Base-by-base conservation (phyloP, 164 flowering plant genomes). In the Magnolia changhungtana region DNA sequence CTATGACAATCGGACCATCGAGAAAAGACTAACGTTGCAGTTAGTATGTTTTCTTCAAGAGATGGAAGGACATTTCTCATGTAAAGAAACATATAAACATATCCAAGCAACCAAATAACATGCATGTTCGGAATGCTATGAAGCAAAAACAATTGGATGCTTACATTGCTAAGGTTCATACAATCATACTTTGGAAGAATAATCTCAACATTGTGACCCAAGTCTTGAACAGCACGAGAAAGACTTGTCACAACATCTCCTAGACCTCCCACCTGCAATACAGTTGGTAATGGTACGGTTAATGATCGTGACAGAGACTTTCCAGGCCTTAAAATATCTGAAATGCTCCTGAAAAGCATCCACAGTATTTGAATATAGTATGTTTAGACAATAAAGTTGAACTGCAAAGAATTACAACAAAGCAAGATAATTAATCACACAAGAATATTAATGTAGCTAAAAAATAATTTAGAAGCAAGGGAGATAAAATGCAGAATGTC, bases 201-300 rank as follows among this genome's bases (percentile, higher is more conserved):
- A 64, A 96, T 86, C 78, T 96, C 93, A 52, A 96, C 97, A 80
- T 85, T 89, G 82, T 96, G 98, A 80, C 94, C 94, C 74, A 96
- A 82, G 52, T 96, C 99, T 83, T 92, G 94, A 73, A 96, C 91
- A 77, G 98, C 99, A 78, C 98, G 97, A 13, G 98, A 96, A 76
- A 96, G 92, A 86, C 99, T 90, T 76, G 99, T 94, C 19, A 96
- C 99, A 80, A 96, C 97, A 86, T 96, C 99, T 76, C 98, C 99
- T 71, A 96, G 95, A 77, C 99, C 99, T 77, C 99, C 99, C 76
- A 96, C 98, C 99, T 96, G 89, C 77, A 85, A 73, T 63, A 75
- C 37, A 74, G 50, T 71, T 75, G 31, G 55, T 55, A 61, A 75
- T 14, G 27, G 7, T 69, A 29, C 16, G 18, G 23, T 18, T 63